phyloP scores from a whole-genome alignment of 495 filamentous ascomycete species.

The Xylaria telfairii region DNA sequence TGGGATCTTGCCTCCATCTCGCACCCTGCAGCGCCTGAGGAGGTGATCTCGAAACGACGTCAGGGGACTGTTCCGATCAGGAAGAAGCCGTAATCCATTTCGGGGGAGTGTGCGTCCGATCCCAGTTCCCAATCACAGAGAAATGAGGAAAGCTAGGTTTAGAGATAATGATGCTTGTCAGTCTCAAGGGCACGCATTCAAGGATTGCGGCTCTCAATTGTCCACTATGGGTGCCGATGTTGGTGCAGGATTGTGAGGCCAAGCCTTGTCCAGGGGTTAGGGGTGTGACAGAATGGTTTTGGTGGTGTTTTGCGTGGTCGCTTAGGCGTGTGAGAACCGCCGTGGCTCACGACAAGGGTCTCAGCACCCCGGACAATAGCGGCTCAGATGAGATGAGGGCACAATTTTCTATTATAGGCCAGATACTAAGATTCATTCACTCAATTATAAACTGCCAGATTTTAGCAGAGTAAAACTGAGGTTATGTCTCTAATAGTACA shows the following conservation, averaged over 20 bases:
- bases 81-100: conserved; percentile 25
- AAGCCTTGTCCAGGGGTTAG: conserved; percentile 40
- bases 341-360: neutral
- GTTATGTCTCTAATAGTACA: neutral
- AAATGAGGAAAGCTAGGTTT: conserved; percentile 20
- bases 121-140: neutral
- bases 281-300: conserved; percentile 56
- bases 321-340: conserved; percentile 28
- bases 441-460: neutral
- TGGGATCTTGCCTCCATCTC: conserved; percentile 34
- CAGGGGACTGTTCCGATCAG: conserved; percentile 43
- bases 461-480: neutral
- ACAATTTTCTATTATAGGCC: neutral
- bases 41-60: conserved; percentile 57
- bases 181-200: conserved; percentile 27
- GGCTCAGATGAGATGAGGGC: neutral
- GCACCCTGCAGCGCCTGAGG: conserved; percentile 38
- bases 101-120: conserved; percentile 24
- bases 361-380: neutral
- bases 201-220: conserved; percentile 15
- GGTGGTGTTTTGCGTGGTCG: conserved; percentile 49
- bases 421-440: neutral
- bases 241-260: conserved; percentile 25
- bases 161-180: conserved; percentile 21
- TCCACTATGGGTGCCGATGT: neutral